Evolutionary conservation across 257 asterid genomes (phyloP), one percentile per base, ranked within the genome.

Genomic region (Capsicum rhomboideum): DNA sequence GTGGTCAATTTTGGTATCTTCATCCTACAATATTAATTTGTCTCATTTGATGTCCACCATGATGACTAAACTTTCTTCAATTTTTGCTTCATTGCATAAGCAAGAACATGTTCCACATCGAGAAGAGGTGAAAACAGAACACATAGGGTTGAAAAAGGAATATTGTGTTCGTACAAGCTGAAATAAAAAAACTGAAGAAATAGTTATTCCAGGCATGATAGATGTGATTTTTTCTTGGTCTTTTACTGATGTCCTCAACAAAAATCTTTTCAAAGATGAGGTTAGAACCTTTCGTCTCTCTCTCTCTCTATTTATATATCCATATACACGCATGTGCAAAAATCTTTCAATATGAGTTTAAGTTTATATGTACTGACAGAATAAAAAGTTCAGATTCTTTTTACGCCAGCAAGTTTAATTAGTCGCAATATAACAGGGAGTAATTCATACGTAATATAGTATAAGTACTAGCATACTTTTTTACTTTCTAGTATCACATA

Each of bases 171-270:
- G 23, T 67, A 18, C 6, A 16, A 4, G n/a, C n/a, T n/a, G 49
- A 14, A 67, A 67, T 16, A 16, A 31, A 67, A 67, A 1, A 8
- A 31, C 14, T 31, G 14, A 67, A 67, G 75, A 67, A 67, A 31
- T 31, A 31, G 26, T 66, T 66, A 66, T 31, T 17, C 23, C 46
- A 1, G 75, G 74, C 0, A 31, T 67, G 75, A 31, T 67, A 67
- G 75, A 67, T 31, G 50, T 83, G 56, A 53, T 88, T 6, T 89
- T 91, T 66, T 86, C 91, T 18, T 91, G 92, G 92, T 89, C 94
- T 28, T 13, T 89, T 12, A 21, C 80, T 55, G 89, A 88, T 77
- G 69, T 91, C 0, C 80, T 89, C 79, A 89, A 87, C 84, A 79
- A 86, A n/a, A 26, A 85, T 86, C 88, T 89, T 40, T 88, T 88